Conservation (phyloP, 75 land plant species). For the Sequoia sempervirens region DNA sequence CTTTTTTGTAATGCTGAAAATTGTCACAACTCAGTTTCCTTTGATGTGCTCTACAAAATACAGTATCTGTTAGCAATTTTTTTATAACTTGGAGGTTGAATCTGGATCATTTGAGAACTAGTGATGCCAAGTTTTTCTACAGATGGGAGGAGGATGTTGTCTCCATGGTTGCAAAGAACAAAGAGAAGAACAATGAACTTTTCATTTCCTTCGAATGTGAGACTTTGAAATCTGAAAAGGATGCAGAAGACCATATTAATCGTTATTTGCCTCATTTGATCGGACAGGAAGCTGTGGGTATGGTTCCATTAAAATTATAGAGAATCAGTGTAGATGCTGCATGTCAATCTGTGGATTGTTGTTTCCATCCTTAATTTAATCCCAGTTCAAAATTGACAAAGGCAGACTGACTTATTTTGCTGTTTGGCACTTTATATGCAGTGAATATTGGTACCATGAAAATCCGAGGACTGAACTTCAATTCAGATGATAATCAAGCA, state of each 20-base stretch:
- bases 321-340: background rate
- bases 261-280: conserved; percentile 78
- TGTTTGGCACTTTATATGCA: conserved; percentile 19
- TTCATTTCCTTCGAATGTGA: conserved; percentile 78
- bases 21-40: background rate
- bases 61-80: background rate
- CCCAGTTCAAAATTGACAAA: background rate
- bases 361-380: background rate
- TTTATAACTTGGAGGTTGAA: background rate
- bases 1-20: background rate
- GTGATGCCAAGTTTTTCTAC: conserved; percentile 12
- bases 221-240: conserved; percentile 82
- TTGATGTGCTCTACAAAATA: background rate
- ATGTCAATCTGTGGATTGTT: background rate
- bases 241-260: conserved; percentile 76
- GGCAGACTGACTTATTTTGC: conserved; percentile 1
- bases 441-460: conserved; percentile 82
- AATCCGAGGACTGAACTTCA: conserved; percentile 54
- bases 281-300: conserved; percentile 85
- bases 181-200: conserved; percentile 36
- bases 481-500: conserved; percentile 19
- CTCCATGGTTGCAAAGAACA: conserved; percentile 48
- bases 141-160: conserved; percentile 93
- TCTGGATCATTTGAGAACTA: background rate
- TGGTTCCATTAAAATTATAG: conserved; percentile 12